Conservation (phyloP, 2,329 filamentous ascomycete genomes). For the Eutypella sp. region DNA sequence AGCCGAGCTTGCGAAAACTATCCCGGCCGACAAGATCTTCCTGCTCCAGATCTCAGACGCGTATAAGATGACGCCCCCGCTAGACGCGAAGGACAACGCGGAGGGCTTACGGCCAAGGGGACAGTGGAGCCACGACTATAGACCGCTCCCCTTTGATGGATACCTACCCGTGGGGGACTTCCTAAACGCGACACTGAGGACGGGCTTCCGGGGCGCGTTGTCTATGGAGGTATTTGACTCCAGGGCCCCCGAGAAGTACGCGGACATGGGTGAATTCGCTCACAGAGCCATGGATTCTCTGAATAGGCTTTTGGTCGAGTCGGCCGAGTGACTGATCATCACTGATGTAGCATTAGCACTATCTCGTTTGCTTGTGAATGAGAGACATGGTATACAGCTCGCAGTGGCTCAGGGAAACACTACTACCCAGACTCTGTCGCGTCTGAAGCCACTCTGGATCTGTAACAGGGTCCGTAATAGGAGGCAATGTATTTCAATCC, state of each 20-base stretch:
- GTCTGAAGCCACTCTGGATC: too few relatives aligned
- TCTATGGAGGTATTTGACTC: constrained; percentile 67
- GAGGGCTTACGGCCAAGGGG: constrained; percentile 55
- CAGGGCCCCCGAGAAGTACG: constrained; percentile 44
- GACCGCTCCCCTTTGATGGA: constrained; percentile 65
- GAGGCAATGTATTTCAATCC: too few relatives aligned
- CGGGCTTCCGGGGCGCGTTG: constrained; percentile 63
- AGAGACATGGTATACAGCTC: too few relatives aligned
- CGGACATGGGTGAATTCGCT: constrained; percentile 41
- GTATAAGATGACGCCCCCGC: constrained; percentile 55
- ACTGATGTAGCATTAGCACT: too few relatives aligned
- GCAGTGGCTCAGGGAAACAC: too few relatives aligned
- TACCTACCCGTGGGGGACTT: constrained; percentile 66
- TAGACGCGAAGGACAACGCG: constrained; percentile 44
- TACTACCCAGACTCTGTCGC: too few relatives aligned
- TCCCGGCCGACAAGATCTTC: constrained; percentile 68
- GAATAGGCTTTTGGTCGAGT: constrained; percentile 28
- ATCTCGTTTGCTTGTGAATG: too few relatives aligned
- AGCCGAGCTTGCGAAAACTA: constrained; percentile 46
- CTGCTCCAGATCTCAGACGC: constrained; percentile 72
- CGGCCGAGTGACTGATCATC: too few relatives aligned
- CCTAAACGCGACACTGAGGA: constrained; percentile 58
- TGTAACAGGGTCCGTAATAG: too few relatives aligned
- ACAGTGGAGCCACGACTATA: constrained; percentile 66
- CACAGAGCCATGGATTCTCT: constrained; percentile 46